Conservation (phyloP, 2,329 filamentous ascomycete genomes). For the Pseudogymnoascus sp. region DNA sequence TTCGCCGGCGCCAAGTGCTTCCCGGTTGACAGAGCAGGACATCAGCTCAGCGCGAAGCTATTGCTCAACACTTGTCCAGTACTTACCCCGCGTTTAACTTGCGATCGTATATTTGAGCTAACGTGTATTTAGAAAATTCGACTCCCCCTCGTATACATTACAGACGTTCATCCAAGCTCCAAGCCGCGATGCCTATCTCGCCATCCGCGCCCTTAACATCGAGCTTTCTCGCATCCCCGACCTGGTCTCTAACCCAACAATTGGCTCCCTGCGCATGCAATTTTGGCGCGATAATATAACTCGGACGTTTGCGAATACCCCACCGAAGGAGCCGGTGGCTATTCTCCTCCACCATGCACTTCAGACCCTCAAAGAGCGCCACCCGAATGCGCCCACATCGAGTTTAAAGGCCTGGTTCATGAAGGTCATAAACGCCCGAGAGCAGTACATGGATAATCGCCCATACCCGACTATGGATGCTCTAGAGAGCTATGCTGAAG, state of each 20-base stretch:
- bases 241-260: slow-evolving; percentile 75
- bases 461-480: slow-evolving; percentile 66
- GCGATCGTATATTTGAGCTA: not conserved
- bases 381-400: slow-evolving; percentile 31
- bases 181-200: slow-evolving; percentile 75
- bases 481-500: slow-evolving; percentile 84
- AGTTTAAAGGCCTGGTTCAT: slow-evolving; percentile 63
- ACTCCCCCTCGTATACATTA: slow-evolving; percentile 80
- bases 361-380: slow-evolving; percentile 44
- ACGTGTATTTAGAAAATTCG: slow-evolving; percentile 59
- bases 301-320: slow-evolving; percentile 65
- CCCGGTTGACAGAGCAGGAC: slow-evolving; percentile 27
- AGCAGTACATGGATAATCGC: slow-evolving; percentile 74
- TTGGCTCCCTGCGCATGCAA: slow-evolving; percentile 82
- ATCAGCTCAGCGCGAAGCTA: slow-evolving; percentile 27
- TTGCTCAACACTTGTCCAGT: slow-evolving; percentile 29
- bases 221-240: slow-evolving; percentile 87
- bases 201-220: slow-evolving; percentile 85
- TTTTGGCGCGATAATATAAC: slow-evolving; percentile 88
- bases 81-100: slow-evolving; percentile 9
- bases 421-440: slow-evolving; percentile 71
- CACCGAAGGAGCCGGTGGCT: slow-evolving; percentile 86
- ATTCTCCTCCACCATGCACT: slow-evolving; percentile 71
- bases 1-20: slow-evolving; percentile 24
- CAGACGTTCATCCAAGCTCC: slow-evolving; percentile 73